Evolutionary conservation across 345 rosid species (phyloP).

Genomic region (Ricinus communis): DNA sequence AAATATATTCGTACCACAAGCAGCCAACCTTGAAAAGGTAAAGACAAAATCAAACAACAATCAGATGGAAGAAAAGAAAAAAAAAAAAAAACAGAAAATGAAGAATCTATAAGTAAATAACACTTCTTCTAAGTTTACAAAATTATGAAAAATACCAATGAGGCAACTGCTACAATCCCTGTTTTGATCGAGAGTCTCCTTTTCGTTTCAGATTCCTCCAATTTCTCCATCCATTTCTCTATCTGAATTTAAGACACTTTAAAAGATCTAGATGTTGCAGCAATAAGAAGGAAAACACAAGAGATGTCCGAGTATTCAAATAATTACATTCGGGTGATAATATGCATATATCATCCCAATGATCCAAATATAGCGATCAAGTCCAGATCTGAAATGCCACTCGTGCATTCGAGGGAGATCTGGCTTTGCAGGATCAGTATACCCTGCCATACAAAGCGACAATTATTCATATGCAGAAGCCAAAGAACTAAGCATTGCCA

Average conservation of each 20-base stretch:
- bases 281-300: conserved; percentile 6
- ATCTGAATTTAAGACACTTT: conserved; percentile 49
- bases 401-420: conserved; percentile 80
- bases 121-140: conserved; percentile 1
- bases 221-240: conserved; percentile 96
- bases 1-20: conserved; percentile 87
- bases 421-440: conserved; percentile 89
- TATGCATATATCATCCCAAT: conserved; percentile 95
- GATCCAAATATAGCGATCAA: conserved; percentile 97
- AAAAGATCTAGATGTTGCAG: conserved; percentile 14
- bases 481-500: not conserved
- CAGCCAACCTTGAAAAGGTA: conserved; percentile 68
- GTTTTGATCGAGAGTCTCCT: conserved; percentile 66
- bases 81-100: conserved; percentile 5
- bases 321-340: conserved; percentile 83
- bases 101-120: conserved; percentile 12
- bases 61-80: no score
- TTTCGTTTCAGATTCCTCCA: conserved; percentile 86
- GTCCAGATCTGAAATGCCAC: conserved; percentile 99
- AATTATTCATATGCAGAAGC: conserved; percentile 15
- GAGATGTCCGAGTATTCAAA: conserved; percentile 11
- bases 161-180: conserved; percentile 46
- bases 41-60: conserved; percentile 12
- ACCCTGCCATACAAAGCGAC: conserved; percentile 47
- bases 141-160: conserved; percentile 52